Evolutionary conservation across 2,329 filamentous ascomycete genomes (phyloP), one percentile per base, ranked within the genome.

Genomic region (Penicillium sp.): DNA sequence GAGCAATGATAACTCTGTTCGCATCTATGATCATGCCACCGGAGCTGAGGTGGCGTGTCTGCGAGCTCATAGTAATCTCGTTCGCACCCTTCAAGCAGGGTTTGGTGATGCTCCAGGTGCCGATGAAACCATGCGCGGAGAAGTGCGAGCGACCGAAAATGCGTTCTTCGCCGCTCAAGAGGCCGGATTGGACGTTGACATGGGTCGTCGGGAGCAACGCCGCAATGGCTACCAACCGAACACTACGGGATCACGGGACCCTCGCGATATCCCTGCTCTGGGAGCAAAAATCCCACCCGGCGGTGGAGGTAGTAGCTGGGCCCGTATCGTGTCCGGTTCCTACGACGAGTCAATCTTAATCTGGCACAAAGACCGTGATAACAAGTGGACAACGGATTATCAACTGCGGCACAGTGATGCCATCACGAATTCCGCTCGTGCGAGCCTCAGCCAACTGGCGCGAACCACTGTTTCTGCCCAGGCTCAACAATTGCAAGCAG

Each of bases 341-440:
- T 99, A 99, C 67, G 94, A 99, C 66, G 91, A 96, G 77, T 93
- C 87, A 12, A 91, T 99, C 66, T 93, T 97, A 64, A 90, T 99
- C 56, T 99, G 94, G 94, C 89, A 90, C 65, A 88, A 91, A 60
- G 89, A 95, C 63, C 85, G 86, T 63, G 87, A 94, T 64, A 93
- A 93, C 2, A 85, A 89, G 27, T 97, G 94, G 93, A 87, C 87
- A 64, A 86, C 88, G 54, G 86, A 86, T 35, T 90, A 93, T 63
- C 85, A 85, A 45, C 80, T 96, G 10, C 83, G 86, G 40, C 91
- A 95, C 71, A 77, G 75, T 33, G 81, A 82, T 58, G 80, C 81
- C 19, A 77, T 77, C 23, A 73, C 65, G 19, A 71, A 70, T 50
- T 72, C 75, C n/a, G 61, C 66, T 37, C 65, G 65, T 25, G 62